Conservation (phyloP, 139 green algal genomes). For the Nannochloris sp. region DNA sequence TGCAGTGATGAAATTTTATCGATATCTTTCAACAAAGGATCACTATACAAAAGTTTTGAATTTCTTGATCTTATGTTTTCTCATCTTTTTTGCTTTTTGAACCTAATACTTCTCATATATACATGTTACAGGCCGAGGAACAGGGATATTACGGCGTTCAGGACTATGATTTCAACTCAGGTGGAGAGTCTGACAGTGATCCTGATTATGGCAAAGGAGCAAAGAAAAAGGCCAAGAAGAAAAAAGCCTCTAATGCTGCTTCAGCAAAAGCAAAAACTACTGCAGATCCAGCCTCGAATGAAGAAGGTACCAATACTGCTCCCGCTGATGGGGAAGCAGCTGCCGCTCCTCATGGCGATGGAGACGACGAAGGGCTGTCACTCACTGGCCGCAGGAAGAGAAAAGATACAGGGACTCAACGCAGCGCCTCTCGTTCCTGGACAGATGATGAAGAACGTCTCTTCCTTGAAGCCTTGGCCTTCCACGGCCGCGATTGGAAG, state of each 20-base stretch:
- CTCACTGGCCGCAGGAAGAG: conserved; percentile 54
- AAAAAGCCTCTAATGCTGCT: no score
- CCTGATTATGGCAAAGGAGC: conserved; percentile 17
- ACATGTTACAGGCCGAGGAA: conserved; percentile 1
- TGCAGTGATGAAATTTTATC: neutral
- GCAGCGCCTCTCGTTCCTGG: conserved; percentile 43
- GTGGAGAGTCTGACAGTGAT: conserved; percentile 10
- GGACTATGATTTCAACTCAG: conserved; percentile 1
- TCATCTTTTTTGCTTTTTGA: no score
- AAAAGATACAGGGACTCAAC: conserved; percentile 56
- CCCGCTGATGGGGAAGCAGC: neutral
- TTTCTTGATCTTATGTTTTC: no score
- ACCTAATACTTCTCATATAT: no score
- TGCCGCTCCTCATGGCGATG: neutral
- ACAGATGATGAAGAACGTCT: conserved; percentile 58
- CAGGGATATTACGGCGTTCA: neutral
- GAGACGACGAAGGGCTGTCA: conserved; percentile 20
- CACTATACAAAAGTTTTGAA: no score
- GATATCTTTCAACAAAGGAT: no score
- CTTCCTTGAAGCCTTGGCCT: conserved; percentile 55
- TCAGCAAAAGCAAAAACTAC: no score
- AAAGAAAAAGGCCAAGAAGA: conserved; percentile 10
- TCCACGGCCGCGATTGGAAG: conserved; percentile 65
- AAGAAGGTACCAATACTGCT: no score
- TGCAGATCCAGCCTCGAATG: no score